phyloP scores from a whole-genome alignment of 2,329 filamentous ascomycete genomes.

The Xylaria sp. region DNA sequence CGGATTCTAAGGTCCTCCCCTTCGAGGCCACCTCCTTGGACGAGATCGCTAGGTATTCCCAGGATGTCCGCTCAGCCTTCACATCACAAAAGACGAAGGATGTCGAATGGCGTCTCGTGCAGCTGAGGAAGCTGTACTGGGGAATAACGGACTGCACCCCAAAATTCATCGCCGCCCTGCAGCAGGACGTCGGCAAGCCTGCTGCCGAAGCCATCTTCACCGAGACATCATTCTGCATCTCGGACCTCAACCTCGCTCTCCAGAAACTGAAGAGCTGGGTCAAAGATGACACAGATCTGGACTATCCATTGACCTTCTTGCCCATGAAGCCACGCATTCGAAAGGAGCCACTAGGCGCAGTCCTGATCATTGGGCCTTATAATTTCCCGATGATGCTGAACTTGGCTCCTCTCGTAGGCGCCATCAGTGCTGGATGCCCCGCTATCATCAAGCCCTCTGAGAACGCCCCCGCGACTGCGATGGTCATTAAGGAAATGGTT shows the following conservation, averaged over 20 bases:
- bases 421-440: constrained; percentile 92
- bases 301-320: constrained; percentile 75
- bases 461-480: constrained; percentile 78
- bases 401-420: constrained; percentile 83
- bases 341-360: constrained; percentile 87
- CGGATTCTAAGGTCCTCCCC: constrained; percentile 55
- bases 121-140: constrained; percentile 97
- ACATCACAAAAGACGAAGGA: constrained; percentile 83
- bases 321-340: constrained; percentile 78
- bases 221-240: constrained; percentile 82
- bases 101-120: constrained; percentile 81
- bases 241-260: constrained; percentile 82
- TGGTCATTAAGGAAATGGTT: constrained; percentile 82
- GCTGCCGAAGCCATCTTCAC: constrained; percentile 76
- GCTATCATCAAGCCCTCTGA: constrained; percentile 93
- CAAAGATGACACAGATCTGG: constrained; percentile 79
- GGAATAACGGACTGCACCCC: constrained; percentile 81
- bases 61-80: constrained; percentile 75
- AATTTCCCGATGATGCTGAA: constrained; percentile 92
- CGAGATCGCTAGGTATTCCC: constrained; percentile 70
- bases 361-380: constrained; percentile 90
- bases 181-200: constrained; percentile 82
- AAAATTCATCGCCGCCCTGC: constrained; percentile 78
- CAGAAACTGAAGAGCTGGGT: constrained; percentile 84
- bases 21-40: constrained; percentile 74